Conservation (phyloP, 129 eudicot species). For the Kitagawia praeruptora region DNA sequence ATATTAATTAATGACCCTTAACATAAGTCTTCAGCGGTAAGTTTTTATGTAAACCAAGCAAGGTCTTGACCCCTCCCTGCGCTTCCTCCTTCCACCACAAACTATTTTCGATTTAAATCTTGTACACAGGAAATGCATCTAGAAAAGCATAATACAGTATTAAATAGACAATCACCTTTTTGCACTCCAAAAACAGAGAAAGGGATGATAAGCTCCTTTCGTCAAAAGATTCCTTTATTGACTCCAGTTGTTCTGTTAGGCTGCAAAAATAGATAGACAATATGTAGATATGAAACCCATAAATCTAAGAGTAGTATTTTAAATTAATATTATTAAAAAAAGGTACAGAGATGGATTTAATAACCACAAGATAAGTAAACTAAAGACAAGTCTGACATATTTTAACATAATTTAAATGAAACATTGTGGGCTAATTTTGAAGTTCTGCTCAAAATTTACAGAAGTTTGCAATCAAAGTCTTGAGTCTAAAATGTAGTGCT, state of each 20-base stretch:
- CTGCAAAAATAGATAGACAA: constrained; percentile 36
- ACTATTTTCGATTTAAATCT: neutral
- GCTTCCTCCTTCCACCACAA: neutral
- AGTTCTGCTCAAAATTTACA: too few relatives aligned
- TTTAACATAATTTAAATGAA: too few relatives aligned
- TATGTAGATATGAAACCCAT: neutral
- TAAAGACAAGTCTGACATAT: too few relatives aligned
- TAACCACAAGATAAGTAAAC: too few relatives aligned
- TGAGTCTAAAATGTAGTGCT: too few relatives aligned
- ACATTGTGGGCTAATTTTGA: too few relatives aligned
- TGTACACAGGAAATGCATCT: neutral
- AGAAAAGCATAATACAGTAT: neutral
- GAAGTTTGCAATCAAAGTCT: too few relatives aligned
- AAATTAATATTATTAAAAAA: neutral
- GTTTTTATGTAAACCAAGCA: neutral
- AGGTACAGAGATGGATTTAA: too few relatives aligned
- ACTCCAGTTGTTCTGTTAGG: constrained; percentile 87
- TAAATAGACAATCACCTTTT: constrained; percentile 46
- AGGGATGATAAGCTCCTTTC: constrained; percentile 44
- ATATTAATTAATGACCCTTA: too few relatives aligned
- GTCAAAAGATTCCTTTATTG: constrained; percentile 74
- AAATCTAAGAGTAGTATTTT: neutral
- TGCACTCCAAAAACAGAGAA: constrained; percentile 63
- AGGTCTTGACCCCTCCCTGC: neutral
- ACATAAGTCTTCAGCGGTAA: neutral